A percentile compares a stretch with the other conserved stretches of the same genome.
These are phyloP conservation scores for Croton setiger DNA, from an alignment of 441 rosid genomes.

Conservation along the genomic window DNA sequence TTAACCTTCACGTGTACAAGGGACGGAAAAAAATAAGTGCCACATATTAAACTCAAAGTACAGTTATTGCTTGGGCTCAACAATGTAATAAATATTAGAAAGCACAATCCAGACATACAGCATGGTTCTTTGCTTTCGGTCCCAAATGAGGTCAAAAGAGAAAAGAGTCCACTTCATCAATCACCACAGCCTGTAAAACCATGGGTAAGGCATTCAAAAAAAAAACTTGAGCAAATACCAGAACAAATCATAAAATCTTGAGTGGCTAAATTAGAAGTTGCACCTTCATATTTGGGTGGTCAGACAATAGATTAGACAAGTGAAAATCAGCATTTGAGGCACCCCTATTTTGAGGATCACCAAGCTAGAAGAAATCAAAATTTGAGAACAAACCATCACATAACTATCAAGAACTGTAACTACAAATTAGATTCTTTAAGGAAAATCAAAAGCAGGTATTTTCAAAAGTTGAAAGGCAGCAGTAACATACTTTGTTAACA, in stretches of 20 bases:
- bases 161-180: slow-evolving; percentile 90
- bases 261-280: slow-evolving; percentile 8
- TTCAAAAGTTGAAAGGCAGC: slow-evolving; percentile 10
- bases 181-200: slow-evolving; percentile 75
- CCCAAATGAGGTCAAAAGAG: slow-evolving; percentile 92
- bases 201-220: slow-evolving; percentile 12
- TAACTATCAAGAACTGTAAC: background rate
- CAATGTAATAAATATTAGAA: no score
- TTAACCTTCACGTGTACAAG: slow-evolving; percentile 56
- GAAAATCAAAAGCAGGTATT: background rate
- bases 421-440: background rate
- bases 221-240: background rate
- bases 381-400: slow-evolving; percentile 14
- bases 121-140: slow-evolving; percentile 79
- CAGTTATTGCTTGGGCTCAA: background rate
- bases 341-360: slow-evolving; percentile 94
- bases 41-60: slow-evolving; percentile 2
- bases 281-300: slow-evolving; percentile 99
- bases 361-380: slow-evolving; percentile 55
- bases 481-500: slow-evolving; percentile 75
- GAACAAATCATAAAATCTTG: background rate
- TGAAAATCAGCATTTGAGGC: slow-evolving; percentile 96
- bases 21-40: slow-evolving; percentile 17
- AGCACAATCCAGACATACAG: slow-evolving; percentile 46
- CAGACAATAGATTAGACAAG: slow-evolving; percentile 81